Base-by-base conservation (phyloP, 495 filamentous ascomycete species). In the Aspergillus incahuasiensis region DNA sequence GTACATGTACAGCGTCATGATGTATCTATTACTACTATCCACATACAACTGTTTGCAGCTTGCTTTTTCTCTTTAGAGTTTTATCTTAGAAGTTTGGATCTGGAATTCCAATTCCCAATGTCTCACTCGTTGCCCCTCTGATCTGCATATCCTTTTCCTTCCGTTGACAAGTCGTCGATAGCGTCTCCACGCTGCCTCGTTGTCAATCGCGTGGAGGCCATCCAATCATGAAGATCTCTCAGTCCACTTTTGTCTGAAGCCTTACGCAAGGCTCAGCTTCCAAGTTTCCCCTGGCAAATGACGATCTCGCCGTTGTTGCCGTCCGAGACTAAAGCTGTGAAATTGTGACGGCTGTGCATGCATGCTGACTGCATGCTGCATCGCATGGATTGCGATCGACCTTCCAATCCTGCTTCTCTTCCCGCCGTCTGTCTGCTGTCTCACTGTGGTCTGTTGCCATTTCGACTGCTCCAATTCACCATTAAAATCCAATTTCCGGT, bases 1-100 rank as follows among this genome's bases (percentile, higher is more conserved):
- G 12, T 22, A 45, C 44, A 21, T 54, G 25, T 51, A 55, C 40
- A 54, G 39, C 50, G 13, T 44, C 50, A 54, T 47, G 52, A 54
- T 47, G 21, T 54, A 18, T 34, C 18, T 24, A 25, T 44, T 16
- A 18, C 5, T 39, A 49, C 19, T 21, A 38, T n/a, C 21, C 13
- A 28, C 21, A 46, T 13, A 13, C 11, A 28, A 16, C 2, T 15
- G 32, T 35, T 35, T n/a, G n/a, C n/a, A n/a, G n/a, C n/a, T n/a
- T n/a, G n/a, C n/a, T n/a, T n/a, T n/a, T n/a, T n/a, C n/a, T n/a
- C n/a, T n/a, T n/a, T n/a, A n/a, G n/a, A n/a, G n/a, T n/a, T n/a
- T n/a, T n/a, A n/a, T n/a, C n/a, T n/a, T 20, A 44, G 42, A 22
- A 21, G 22, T 7, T 22, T 22, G 19, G 42, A 4, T 28, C 22